Percentiles rank a stretch among this genome's conserved stretches.
phyloP scores from a whole-genome alignment of 345 rosid genomes.

The Gossypium longicalyx region DNA sequence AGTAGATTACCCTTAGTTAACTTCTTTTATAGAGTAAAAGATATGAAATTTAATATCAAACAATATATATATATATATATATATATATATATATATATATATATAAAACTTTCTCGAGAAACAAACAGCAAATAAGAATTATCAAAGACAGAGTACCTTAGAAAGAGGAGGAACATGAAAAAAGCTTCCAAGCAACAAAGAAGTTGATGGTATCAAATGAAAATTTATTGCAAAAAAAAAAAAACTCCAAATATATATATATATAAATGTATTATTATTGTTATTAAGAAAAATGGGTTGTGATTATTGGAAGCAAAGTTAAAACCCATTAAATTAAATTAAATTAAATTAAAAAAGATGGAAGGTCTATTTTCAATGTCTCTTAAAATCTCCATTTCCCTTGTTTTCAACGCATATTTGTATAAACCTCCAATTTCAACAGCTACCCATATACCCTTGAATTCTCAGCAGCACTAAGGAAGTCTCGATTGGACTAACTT shows the following conservation, averaged over 20 bases:
- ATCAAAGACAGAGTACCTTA: slow-evolving; percentile 9
- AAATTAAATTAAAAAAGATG: slow-evolving; percentile 22
- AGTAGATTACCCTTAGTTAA: no score
- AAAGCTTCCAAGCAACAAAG: slow-evolving; percentile 27
- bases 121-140: background rate
- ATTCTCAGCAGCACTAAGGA: background rate
- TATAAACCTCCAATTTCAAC: background rate
- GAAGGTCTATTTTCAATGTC: slow-evolving; percentile 33
- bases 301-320: slow-evolving; percentile 46
- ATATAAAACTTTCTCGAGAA: background rate
- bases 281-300: slow-evolving; percentile 3
- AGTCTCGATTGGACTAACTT: no score
- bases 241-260: no score
- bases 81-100: no score
- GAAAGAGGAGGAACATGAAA: slow-evolving; percentile 22
- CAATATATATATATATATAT: no score
- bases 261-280: no score
- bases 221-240: slow-evolving; percentile 1
- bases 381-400: slow-evolving; percentile 19
- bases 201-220: slow-evolving; percentile 14
- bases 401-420: slow-evolving; percentile 40
- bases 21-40: no score
- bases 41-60: no score
- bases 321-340: slow-evolving; percentile 10
- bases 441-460: background rate